A percentile compares a stretch with the other conserved stretches of the same genome.
Conservation (phyloP, 169 alveolate genomes). For the Babesia gibsoni region DNA sequence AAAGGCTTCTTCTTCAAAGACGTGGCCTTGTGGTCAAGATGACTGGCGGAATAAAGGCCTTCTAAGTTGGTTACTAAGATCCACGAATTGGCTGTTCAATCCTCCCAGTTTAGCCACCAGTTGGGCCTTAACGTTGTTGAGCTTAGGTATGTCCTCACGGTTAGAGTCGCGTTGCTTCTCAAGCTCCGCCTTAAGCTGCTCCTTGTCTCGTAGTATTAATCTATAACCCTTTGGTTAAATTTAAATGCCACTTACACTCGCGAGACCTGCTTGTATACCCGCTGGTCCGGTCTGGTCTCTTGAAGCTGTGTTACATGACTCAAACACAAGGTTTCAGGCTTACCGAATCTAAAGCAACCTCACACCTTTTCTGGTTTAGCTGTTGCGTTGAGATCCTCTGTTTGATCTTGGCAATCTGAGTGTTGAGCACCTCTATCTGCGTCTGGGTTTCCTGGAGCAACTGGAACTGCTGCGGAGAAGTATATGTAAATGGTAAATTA, state of each 20-base stretch:
- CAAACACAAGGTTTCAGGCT: neutral
- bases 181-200: constrained; percentile 31
- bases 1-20: too few relatives aligned
- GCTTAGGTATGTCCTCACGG: constrained; percentile 45
- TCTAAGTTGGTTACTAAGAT: constrained; percentile 41
- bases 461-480: constrained; percentile 51
- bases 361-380: constrained; percentile 42
- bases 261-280: constrained; percentile 63
- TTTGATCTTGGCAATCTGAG: constrained; percentile 47
- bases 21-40: neutral
- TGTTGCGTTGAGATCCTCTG: constrained; percentile 28
- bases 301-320: constrained; percentile 29
- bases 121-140: constrained; percentile 45
- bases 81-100: constrained; percentile 55
- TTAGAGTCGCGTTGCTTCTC: constrained; percentile 18
- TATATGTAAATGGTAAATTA: neutral
- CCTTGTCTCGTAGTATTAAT: constrained; percentile 24
- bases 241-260: constrained; percentile 22
- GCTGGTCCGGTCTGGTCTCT: constrained; percentile 15
- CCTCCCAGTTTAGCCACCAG: constrained; percentile 60
- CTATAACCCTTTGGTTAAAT: neutral
- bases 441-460: constrained; percentile 58
- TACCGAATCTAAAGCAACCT: constrained; percentile 62
- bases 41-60: neutral
- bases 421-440: constrained; percentile 60